These are phyloP conservation scores for Lactarius psammicola DNA, from an alignment of 768 basidiomycete species.

Conservation along the genomic window DNA sequence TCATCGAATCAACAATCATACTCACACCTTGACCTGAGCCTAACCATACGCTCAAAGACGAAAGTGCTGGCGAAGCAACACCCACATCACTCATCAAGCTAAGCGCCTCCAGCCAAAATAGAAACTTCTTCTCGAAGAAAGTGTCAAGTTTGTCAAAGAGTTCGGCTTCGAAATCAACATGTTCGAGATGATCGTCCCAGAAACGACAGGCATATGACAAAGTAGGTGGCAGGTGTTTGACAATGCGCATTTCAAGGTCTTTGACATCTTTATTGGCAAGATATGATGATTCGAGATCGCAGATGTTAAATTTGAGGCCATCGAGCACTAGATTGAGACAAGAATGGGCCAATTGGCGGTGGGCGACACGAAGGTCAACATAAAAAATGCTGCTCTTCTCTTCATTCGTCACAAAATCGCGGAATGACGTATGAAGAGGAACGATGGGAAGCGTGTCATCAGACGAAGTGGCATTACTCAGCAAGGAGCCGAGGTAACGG, in stretches of 20 bases:
- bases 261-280: not conserved
- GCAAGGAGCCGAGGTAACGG: not conserved
- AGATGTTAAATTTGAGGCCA: not conserved
- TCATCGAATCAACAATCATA: not conserved
- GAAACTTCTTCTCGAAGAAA: conserved; percentile 3
- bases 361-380: not conserved
- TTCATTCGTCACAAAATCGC: conserved; percentile 2
- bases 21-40: not conserved
- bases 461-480: conserved; percentile 3
- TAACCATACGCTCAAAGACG: not conserved
- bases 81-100: not conserved
- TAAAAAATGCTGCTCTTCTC: not conserved
- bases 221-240: not conserved
- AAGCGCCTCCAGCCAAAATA: conserved; percentile 6
- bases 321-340: not conserved
- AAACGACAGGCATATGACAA: conserved; percentile 3
- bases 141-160: not conserved
- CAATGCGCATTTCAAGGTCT: not conserved
- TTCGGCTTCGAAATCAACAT: not conserved
- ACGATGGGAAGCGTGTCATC: not conserved
- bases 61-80: not conserved
- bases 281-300: not conserved
- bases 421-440: not conserved
- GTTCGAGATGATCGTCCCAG: conserved; percentile 2
- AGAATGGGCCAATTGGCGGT: not conserved